Conservation (phyloP, 306 rosid species). For the Luffa aegyptiaca region DNA sequence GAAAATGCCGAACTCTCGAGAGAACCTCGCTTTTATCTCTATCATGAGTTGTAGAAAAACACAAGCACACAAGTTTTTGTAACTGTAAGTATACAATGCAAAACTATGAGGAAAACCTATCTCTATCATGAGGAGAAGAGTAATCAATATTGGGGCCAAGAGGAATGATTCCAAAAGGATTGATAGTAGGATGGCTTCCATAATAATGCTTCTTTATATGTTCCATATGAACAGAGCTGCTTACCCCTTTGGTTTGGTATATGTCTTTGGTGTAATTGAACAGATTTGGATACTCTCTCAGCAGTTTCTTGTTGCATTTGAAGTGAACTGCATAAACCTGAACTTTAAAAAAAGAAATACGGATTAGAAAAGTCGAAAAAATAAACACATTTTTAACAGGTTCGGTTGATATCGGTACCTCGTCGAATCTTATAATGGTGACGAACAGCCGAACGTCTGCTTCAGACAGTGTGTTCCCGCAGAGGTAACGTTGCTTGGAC, state of each 20-base stretch:
- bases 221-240: constrained; percentile 63
- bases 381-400: neutral
- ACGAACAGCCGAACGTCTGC: constrained; percentile 90
- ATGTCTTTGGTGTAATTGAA: constrained; percentile 82
- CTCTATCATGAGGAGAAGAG: constrained; percentile 60
- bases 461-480: constrained; percentile 68
- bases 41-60: neutral
- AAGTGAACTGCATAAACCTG: constrained; percentile 93
- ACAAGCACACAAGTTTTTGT: neutral
- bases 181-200: constrained; percentile 82
- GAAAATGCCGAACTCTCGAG: neutral
- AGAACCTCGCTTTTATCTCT: neutral
- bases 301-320: constrained; percentile 87
- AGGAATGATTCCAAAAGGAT: constrained; percentile 76
- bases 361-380: neutral
- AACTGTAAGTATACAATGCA: neutral
- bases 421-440: constrained; percentile 90
- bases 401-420: constrained; percentile 36
- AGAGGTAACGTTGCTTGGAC: constrained; percentile 69
- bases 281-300: constrained; percentile 67
- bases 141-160: constrained; percentile 56
- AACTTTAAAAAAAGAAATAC: neutral
- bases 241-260: constrained; percentile 66
- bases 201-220: constrained; percentile 75
- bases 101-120: constrained; percentile 47